phyloP scores from a whole-genome alignment of 2,329 filamentous ascomycete species.

The Elsinoe australis region DNA sequence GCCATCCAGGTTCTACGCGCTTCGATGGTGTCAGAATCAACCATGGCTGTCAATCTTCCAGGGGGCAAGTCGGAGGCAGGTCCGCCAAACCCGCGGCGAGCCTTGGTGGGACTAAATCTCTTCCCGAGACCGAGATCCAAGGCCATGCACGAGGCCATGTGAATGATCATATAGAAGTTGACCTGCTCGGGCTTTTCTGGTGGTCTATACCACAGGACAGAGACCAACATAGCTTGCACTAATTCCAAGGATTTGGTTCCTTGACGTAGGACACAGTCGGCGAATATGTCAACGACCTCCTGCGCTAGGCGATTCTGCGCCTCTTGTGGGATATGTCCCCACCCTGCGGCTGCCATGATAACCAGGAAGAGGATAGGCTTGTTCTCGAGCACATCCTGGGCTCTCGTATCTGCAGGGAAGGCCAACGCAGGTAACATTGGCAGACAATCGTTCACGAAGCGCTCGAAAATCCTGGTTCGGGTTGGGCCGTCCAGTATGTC shows the following conservation, averaged over 20 bases:
- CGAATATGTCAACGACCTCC: slow-evolving; percentile 64
- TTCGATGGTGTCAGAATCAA: slow-evolving; percentile 48
- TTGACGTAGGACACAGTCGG: slow-evolving; percentile 63
- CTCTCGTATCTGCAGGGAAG: slow-evolving; percentile 47
- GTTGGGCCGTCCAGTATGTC: slow-evolving; percentile 34
- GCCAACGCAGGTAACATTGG: slow-evolving; percentile 52
- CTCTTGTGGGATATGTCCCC: slow-evolving; percentile 45
- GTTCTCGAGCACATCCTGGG: slow-evolving; percentile 47
- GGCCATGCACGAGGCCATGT: slow-evolving; percentile 72
- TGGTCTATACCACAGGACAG: slow-evolving; percentile 77
- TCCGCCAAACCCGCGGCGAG: slow-evolving; percentile 30
- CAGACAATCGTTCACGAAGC: slow-evolving; percentile 48
- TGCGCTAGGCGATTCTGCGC: slow-evolving; percentile 56
- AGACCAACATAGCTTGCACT: slow-evolving; percentile 67
- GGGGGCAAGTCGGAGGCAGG: slow-evolving; percentile 30
- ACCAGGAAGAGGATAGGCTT: slow-evolving; percentile 55
- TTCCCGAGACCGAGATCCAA: slow-evolving; percentile 73
- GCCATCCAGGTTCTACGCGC: slow-evolving; percentile 52
- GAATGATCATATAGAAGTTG: slow-evolving; percentile 82
- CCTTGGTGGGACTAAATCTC: slow-evolving; percentile 36
- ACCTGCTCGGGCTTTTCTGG: slow-evolving; percentile 77
- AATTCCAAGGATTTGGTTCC: slow-evolving; percentile 78
- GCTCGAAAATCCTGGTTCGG: slow-evolving; percentile 50
- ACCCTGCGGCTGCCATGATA: slow-evolving; percentile 48
- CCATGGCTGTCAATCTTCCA: slow-evolving; percentile 23